Evolutionary conservation across 257 asterid genomes (phyloP).

Genomic region (Buddleja alternifolia): DNA sequence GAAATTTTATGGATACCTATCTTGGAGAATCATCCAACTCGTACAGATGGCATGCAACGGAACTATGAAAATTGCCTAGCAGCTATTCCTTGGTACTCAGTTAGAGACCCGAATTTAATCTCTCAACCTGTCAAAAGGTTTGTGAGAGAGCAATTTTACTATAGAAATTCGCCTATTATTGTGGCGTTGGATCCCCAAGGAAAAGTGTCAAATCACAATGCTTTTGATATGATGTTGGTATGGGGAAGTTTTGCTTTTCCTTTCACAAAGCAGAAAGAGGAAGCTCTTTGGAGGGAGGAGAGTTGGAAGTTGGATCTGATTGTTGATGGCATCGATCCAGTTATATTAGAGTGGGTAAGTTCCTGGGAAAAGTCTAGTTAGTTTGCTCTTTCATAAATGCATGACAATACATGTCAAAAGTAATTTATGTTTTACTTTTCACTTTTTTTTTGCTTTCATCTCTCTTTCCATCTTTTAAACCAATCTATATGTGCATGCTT

Average conservation of each 20-base stretch:
- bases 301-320: constrained; percentile 19
- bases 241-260: constrained; percentile 26
- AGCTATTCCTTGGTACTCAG: constrained; percentile 33
- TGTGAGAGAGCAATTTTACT: constrained; percentile 22
- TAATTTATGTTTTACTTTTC: too few relatives aligned
- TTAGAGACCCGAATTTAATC: constrained; percentile 19
- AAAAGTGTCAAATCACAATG: constrained; percentile 14
- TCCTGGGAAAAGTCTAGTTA: too few relatives aligned
- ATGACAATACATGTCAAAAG: too few relatives aligned
- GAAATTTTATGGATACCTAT: too few relatives aligned
- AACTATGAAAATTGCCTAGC: neutral
- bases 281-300: constrained; percentile 22
- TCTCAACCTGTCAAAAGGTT: constrained; percentile 18
- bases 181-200: constrained; percentile 33
- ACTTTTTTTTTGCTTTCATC: too few relatives aligned
- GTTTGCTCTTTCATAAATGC: too few relatives aligned
- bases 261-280: constrained; percentile 17
- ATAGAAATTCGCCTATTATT: constrained; percentile 12
- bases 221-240: constrained; percentile 15
- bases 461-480: too few relatives aligned
- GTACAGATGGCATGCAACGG: too few relatives aligned
- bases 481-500: too few relatives aligned
- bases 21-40: too few relatives aligned
- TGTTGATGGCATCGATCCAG: constrained; percentile 26
- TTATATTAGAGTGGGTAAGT: constrained; percentile 24